These are phyloP conservation scores for Ceratobasidium sp. DNA, from an alignment of 1,284 basidiomycete species.

Conservation along the genomic window DNA sequence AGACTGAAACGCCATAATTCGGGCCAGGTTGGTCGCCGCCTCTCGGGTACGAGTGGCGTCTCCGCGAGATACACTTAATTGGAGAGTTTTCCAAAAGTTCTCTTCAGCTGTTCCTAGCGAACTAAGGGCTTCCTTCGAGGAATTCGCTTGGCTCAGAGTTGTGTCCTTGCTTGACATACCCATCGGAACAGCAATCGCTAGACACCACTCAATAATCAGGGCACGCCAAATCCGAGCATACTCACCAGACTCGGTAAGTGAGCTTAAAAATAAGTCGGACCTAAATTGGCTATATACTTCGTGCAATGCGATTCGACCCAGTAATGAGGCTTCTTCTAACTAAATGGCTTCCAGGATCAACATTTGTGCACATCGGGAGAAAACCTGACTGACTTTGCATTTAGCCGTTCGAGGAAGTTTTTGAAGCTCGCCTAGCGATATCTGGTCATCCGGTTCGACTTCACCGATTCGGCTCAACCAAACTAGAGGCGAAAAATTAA, in stretches of 20 bases:
- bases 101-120: constrained; percentile 71
- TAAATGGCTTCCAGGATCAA: constrained; percentile 46
- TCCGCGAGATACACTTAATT: constrained; percentile 63
- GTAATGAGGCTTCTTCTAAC: constrained; percentile 74
- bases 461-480: constrained; percentile 71
- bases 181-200: constrained; percentile 86
- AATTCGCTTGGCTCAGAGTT: constrained; percentile 50
- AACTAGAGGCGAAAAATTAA: constrained; percentile 55
- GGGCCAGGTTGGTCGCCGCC: constrained; percentile 69
- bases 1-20: constrained; percentile 77
- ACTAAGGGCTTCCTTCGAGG: constrained; percentile 66
- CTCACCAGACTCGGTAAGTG: constrained; percentile 83
- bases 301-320: constrained; percentile 76
- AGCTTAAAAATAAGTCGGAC: constrained; percentile 85
- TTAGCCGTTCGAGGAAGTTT: constrained; percentile 61
- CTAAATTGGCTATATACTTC: constrained; percentile 78
- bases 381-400: constrained; percentile 58
- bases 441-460: constrained; percentile 60
- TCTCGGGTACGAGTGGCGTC: constrained; percentile 74
- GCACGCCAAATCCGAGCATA: constrained; percentile 29
- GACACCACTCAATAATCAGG: not conserved
- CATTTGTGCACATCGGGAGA: not conserved
- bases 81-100: constrained; percentile 71
- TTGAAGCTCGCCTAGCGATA: constrained; percentile 1
- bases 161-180: constrained; percentile 64